Conservation (phyloP, 805 yeast genomes). For the Scheffersomyces spartinae region DNA sequence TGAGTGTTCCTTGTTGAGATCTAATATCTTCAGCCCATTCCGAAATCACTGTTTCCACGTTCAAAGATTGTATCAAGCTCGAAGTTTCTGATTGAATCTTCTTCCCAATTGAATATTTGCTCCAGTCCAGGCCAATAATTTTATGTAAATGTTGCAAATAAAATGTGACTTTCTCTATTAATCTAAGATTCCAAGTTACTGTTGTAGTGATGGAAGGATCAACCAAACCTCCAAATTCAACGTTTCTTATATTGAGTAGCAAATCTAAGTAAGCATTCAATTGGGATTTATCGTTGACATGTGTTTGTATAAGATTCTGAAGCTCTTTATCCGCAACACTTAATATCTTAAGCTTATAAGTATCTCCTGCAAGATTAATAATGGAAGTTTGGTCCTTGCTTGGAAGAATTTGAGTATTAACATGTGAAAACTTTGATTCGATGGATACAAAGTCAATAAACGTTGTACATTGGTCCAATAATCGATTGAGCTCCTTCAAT, state of each 20-base stretch:
- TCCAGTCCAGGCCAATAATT: constrained; percentile 26
- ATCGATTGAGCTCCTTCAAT: constrained; percentile 11
- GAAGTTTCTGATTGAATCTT: constrained; percentile 41
- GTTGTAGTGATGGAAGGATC: constrained; percentile 2
- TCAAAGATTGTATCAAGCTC: constrained; percentile 33
- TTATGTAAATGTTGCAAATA: constrained; percentile 11
- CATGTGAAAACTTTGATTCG: constrained; percentile 11
- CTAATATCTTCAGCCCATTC: constrained; percentile 34
- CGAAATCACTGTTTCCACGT: constrained; percentile 28
- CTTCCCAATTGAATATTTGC: constrained; percentile 38
- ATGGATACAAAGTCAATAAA: constrained; percentile 18
- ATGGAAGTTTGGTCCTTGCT: no score
- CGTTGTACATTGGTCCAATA: constrained; percentile 13
- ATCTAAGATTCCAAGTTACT: constrained; percentile 9
- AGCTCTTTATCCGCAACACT: constrained; percentile 18
- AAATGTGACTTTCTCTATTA: constrained; percentile 12
- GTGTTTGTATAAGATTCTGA: constrained; percentile 8
- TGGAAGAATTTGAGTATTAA: no score
- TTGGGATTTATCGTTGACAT: no score
- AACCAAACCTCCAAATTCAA: no score
- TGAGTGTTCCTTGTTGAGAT: no score
- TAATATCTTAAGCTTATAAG: constrained; percentile 20
- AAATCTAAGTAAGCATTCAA: no score
- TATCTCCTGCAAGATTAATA: no score
- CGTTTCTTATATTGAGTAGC: no score